Base-by-base conservation (phyloP, 345 rosid species). In the Euclidium syriacum region DNA sequence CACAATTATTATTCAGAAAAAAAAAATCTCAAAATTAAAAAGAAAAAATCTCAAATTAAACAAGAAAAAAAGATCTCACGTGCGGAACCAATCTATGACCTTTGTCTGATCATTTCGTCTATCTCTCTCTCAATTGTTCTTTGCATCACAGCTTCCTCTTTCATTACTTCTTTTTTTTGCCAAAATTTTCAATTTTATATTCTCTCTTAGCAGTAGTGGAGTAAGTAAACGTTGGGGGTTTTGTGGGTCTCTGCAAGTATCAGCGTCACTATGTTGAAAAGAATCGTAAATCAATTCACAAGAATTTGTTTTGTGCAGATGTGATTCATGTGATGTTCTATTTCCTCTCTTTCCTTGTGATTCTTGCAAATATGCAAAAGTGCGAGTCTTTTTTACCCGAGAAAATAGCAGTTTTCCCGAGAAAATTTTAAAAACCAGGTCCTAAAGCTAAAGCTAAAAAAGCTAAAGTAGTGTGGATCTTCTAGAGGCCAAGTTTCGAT, bases 321-420 rank as follows among this genome's bases (percentile, higher is more conserved):
- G 43, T 11, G 12, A 4, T 39, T n/a, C 6, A 4, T 58, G 53
- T 40, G 36, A 58, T 59, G 17, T 41, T 51, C 55, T 52, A 54
- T 40, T 33, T 24, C 38, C 33, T 69, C 55, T 69, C 34, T 32
- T 33, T 35, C 55, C 36, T n/a, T 68, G 52, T 34, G 23, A 34
- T 60, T 52, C 62, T 58, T 12, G 36, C 47, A 47, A 11, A 11
- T 3, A 43, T 40, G 46, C 34, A 9, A 50, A 60, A 69, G 55
- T 47, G 22, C 3, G 41, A 20, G 60, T 29, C 25, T 67, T 68
- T n/a, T 59, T 68, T 41, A 5, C 61, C 68, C 68, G 63, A 53
- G 67, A 61, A 69, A 69, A 29, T 57, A 17, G 40, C 72, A 48
- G 64, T 57, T 67, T 66, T 48, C 72, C 71, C 72, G 58, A 67